Base-by-base conservation (phyloP, 2,329 filamentous ascomycete species). In the Coleophoma crateriformis region DNA sequence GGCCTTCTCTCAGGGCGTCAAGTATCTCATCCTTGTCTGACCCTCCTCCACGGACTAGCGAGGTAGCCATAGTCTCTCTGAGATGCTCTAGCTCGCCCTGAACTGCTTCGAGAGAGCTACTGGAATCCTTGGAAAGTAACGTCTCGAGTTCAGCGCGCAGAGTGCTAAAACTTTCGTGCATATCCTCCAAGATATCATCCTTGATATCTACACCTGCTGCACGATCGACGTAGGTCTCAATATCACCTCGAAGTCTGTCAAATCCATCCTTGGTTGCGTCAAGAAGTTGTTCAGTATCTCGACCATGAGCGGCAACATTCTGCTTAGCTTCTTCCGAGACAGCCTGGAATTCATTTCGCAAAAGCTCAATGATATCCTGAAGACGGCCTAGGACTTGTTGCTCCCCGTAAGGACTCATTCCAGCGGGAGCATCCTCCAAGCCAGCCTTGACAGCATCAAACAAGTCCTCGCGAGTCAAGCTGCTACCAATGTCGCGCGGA, bases 191-290 rank as follows among this genome's bases (percentile, higher is more conserved):
- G 50, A 94, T 85, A 53, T 94, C 88, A 57, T 92, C 85, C 52
- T 91, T 89, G 17, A 80, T 81, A 1, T 83, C 77, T 1, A 81
- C 76, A 52, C 87, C 87, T 14, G 82, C 76, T 7, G 84, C 81
- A 43, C 82, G 83, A 59, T 91, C 84, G 50, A 94, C 83, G 57
- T 95, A 95, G 40, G 74, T 75, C 51, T 96, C 89, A 48, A 97
- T 88, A 51, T 95, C 87, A 12, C 74, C 71, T 11, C 90, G 84
- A 7, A 97, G 78, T 57, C 81, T 85, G 58, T 95, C 90, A 13
- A 96, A 77, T 0, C 90, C 90, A 63, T 95, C 89, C 58, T 90
- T 92, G 40, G 95, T 85, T 1, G 90, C 88, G 65, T 94, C 88
- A 4, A 96, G 74, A 12, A 95, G 84, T 65, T 96, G 89, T 65